Percentiles rank a stretch among this genome's conserved stretches.
Evolutionary conservation across 2,329 filamentous ascomycete species (phyloP).

Genomic region (Paracorniculantispora psalliotae): DNA sequence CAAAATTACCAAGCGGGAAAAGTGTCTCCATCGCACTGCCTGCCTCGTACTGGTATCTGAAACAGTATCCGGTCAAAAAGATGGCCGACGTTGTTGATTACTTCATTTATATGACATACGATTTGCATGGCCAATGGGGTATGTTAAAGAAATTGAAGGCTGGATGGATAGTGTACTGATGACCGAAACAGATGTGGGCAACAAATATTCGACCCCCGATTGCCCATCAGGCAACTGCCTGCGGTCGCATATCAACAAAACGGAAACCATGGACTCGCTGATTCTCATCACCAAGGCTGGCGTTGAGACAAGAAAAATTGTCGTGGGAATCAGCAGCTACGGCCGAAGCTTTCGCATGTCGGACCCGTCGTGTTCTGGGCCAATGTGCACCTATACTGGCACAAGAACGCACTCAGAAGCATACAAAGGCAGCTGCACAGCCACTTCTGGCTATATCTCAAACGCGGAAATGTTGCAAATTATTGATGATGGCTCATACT

Average conservation of each 20-base stretch:
- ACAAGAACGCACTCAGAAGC: constrained; percentile 18
- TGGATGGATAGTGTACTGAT: not conserved
- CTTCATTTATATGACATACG: constrained; percentile 30
- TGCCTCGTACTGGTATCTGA: constrained; percentile 33
- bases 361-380: constrained; percentile 17
- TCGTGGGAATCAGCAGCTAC: constrained; percentile 28
- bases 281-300: constrained; percentile 20
- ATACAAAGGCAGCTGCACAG: constrained; percentile 23
- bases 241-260: constrained; percentile 32
- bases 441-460: constrained; percentile 25
- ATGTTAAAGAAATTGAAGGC: not conserved
- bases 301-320: constrained; percentile 20
- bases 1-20: not conserved
- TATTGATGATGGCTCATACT: constrained; percentile 21
- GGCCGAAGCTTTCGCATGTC: constrained; percentile 28
- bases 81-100: constrained; percentile 28
- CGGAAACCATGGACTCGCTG: constrained; percentile 29
- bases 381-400: constrained; percentile 21
- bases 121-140: constrained; percentile 29
- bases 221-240: constrained; percentile 30
- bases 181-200: constrained; percentile 19
- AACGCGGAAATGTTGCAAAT: constrained; percentile 24
- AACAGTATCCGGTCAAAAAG: constrained; percentile 28
- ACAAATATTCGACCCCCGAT: constrained; percentile 20
- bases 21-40: constrained; percentile 24